Base-by-base conservation (phyloP, 2,329 filamentous ascomycete genomes). In the Diplodia mutila region DNA sequence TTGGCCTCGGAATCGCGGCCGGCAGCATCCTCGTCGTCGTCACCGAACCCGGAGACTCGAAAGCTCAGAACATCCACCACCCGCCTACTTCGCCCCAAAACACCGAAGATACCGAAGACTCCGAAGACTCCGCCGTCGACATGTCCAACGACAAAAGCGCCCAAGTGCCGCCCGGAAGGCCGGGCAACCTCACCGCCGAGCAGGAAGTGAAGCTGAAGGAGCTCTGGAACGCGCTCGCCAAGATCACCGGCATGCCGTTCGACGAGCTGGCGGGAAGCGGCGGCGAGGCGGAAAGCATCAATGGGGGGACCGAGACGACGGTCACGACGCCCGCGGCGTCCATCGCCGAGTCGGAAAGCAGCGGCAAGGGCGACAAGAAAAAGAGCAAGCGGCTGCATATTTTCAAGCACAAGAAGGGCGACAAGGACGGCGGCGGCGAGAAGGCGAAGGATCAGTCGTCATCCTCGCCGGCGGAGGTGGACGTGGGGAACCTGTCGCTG, bases 131-230 rank as follows among this genome's bases (percentile, higher is more conserved):
- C 53, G 25, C 29, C 5, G 34, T n/a, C 46, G n/a, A 51, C 21
- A 63, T 65, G 51, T 53, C 61, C 49, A 32, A 65, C 71, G 72
- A 73, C 68, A 83, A 83, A 80, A 73, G 79, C 49, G 73, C 77
- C 25, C 75, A 78, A 66, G 75, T 74, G 34, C 85, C 85, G 53
- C 86, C 90, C 46, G 95, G 95, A 65, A 89, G 93, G 69, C 87
- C 93, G 66, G 93, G 92, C 68, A 97, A 92, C 72, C 85, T 99
- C 68, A 97, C 94, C n/a, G 79, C 88, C 3, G 94, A 97, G 70
- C 89, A 99, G 81, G 92, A 97, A 74, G 86, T 87, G 70, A 97
- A 96, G 81, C 83, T 99, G 68, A 91, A 90, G 74, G 91, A 96
- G 78, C 86, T 98, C 72, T 99, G 95, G 95, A 80, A 85, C 16